phyloP scores from a whole-genome alignment of 306 rosid species.

The Spatholobus suberectus region DNA sequence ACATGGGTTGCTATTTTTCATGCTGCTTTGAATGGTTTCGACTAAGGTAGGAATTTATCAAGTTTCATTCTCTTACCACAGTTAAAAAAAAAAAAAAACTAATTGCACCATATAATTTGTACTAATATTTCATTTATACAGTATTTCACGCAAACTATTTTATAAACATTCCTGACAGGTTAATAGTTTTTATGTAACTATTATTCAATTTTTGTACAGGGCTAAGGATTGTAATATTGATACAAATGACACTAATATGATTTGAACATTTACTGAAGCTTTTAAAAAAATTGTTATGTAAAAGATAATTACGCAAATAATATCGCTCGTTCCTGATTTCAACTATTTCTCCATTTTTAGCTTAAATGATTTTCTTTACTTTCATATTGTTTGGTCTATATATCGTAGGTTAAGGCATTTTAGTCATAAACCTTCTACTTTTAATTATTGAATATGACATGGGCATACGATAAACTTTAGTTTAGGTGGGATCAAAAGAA shows the following conservation, averaged over 20 bases:
- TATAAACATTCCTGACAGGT: neutral
- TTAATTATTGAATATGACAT: neutral
- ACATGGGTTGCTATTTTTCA: neutral
- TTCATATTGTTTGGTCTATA: neutral
- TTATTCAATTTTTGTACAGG: neutral
- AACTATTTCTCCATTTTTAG: neutral
- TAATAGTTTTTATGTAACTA: neutral
- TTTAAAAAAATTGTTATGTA: neutral
- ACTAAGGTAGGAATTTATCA: neutral
- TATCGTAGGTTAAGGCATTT: neutral
- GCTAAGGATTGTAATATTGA: neutral
- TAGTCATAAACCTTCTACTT: neutral
- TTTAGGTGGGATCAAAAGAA: conserved; percentile 3
- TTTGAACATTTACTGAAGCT: neutral
- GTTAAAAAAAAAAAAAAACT: neutral
- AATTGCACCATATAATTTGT: neutral
- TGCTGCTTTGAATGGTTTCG: neutral
- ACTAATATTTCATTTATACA: neutral
- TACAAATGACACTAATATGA: neutral
- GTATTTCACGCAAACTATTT: neutral
- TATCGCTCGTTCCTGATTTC: neutral
- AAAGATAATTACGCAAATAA: conserved; percentile 10
- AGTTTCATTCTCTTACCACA: neutral
- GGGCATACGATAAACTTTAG: neutral
- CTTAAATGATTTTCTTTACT: neutral